Percentiles rank a stretch among this genome's conserved stretches.
phyloP scores from a whole-genome alignment of 1,139 yeast genomes.

The Blastobotrys persicus region DNA sequence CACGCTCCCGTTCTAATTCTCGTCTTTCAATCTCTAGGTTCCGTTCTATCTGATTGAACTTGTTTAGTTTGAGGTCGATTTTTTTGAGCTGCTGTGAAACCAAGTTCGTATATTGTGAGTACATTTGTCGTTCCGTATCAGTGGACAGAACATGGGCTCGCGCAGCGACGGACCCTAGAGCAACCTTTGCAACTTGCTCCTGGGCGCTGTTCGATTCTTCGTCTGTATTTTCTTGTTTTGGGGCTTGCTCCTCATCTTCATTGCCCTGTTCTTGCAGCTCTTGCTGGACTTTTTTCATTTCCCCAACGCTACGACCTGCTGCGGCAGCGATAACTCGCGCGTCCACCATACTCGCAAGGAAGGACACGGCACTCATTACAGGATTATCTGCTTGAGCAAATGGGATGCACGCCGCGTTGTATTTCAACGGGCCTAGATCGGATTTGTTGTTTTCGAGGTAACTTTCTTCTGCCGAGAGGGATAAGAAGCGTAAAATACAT shows the following conservation, averaged over 20 bases:
- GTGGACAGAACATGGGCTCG: slow-evolving; percentile 81
- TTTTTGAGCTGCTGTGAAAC: slow-evolving; percentile 72
- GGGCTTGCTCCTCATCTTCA: slow-evolving; percentile 18
- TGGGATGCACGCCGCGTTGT: slow-evolving; percentile 67
- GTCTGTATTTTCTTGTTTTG: slow-evolving; percentile 17
- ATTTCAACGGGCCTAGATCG: slow-evolving; percentile 68
- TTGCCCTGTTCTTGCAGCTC: slow-evolving; percentile 15
- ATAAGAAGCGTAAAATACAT: slow-evolving; percentile 75
- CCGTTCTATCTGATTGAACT: slow-evolving; percentile 70
- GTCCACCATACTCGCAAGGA: slow-evolving; percentile 81
- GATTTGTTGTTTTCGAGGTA: slow-evolving; percentile 39
- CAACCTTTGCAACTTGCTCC: slow-evolving; percentile 23
- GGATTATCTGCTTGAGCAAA: slow-evolving; percentile 88
- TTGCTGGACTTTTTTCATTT: slow-evolving; percentile 35
- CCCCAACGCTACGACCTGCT: slow-evolving; percentile 39
- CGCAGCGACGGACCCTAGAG: slow-evolving; percentile 58
- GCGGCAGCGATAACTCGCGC: slow-evolving; percentile 89
- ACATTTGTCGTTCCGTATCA: slow-evolving; percentile 71
- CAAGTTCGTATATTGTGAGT: slow-evolving; percentile 53
- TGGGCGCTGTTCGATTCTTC: slow-evolving; percentile 13
- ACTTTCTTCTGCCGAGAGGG: slow-evolving; percentile 77
- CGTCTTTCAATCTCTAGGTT: slow-evolving; percentile 78
- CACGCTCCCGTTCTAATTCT: slow-evolving; percentile 70
- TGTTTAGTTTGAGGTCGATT: slow-evolving; percentile 70
- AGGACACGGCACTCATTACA: slow-evolving; percentile 83